phyloP scores from a whole-genome alignment of 2,329 filamentous ascomycete species.

The Cladosporium colombiae region DNA sequence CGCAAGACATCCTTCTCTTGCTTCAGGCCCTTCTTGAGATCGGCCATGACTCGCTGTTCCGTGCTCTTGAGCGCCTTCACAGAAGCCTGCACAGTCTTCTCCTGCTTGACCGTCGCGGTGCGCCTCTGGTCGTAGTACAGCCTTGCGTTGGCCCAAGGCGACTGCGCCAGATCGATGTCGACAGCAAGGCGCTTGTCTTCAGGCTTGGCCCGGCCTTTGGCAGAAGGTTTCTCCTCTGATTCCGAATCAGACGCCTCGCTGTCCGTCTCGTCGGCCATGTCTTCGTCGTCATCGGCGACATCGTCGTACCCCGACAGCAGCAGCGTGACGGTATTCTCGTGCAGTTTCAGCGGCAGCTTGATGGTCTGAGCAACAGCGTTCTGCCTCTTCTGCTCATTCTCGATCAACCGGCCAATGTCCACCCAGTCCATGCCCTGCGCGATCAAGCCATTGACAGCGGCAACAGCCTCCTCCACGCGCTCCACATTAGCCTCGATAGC shows the following conservation, averaged over 20 bases:
- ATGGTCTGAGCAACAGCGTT: conserved; percentile 89
- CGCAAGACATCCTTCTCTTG: conserved; percentile 87
- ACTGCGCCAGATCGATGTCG: conserved; percentile 80
- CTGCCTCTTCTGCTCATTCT: conserved; percentile 75
- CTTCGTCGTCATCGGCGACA: conserved; percentile 57
- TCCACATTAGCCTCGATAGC: conserved; percentile 90
- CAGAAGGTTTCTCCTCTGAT: conserved; percentile 52
- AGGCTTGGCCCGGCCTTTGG: conserved; percentile 33
- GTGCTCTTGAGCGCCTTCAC: conserved; percentile 82
- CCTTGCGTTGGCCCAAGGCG: conserved; percentile 84
- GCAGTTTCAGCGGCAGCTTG: conserved; percentile 79
- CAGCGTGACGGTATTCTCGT: conserved; percentile 86
- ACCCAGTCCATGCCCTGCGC: conserved; percentile 97
- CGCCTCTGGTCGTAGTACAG: conserved; percentile 92
- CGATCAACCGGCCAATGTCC: conserved; percentile 83
- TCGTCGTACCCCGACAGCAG: conserved; percentile 70
- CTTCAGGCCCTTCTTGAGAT: conserved; percentile 84
- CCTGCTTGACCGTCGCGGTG: conserved; percentile 78
- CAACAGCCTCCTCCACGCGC: conserved; percentile 87
- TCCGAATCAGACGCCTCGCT: conserved; percentile 63
- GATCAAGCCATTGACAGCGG: conserved; percentile 88
- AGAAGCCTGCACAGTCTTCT: conserved; percentile 81
- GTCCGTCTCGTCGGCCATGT: conserved; percentile 64
- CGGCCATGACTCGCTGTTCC: conserved; percentile 81
- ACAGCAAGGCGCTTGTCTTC: conserved; percentile 61